Base-by-base conservation (phyloP, 441 rosid genomes). In the Erodium texanum region DNA sequence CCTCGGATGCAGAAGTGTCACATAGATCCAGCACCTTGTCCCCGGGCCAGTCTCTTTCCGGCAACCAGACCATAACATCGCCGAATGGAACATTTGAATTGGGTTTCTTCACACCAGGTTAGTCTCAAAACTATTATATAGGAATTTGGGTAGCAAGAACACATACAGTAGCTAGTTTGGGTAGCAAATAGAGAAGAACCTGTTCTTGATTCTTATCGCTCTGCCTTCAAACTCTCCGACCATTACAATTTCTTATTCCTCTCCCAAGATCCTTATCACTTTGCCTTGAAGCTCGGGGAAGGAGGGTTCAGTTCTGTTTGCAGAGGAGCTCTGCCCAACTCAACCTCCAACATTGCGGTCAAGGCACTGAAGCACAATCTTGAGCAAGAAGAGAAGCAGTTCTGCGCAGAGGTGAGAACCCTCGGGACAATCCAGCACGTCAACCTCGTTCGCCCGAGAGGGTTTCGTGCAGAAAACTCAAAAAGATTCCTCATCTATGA, bases 101-200 rank as follows among this genome's bases (percentile, higher is more conserved):
- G 62, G 77, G 80, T n/a, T 74, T 71, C 64, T 77, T 71, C 64
- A 59, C 73, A 7, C 76, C 74, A 1, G 76, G 76, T 19, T 43
- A 71, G 62, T 61, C 70, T 64, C 29, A 3, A 7, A 62, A 66
- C 16, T 24, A 71, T 43, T 68, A 66, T 36, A 14, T 74, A 15
- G 75, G 77, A 22, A 74, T 74, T 56, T 71, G 80, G 71, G 10
- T 62, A 68, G 0, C 32, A 68, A 27, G 66, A 59, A 2, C 59
- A 64, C 2, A 61, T 32, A 69, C 79, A 0, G 59, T 71, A 16
- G 69, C n/a, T n/a, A n/a, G n/a, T 71, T 68, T 74, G 73, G 80
- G 66, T 74, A 6, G 76, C 70, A 10, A 74, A 74, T 59, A 69
- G 81, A 70, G 36, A 56, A 24, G 10, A 45, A 9, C 66, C 71